phyloP scores from a whole-genome alignment of 768 basidiomycete species.

The Gloeopeniophorella convolvens region DNA sequence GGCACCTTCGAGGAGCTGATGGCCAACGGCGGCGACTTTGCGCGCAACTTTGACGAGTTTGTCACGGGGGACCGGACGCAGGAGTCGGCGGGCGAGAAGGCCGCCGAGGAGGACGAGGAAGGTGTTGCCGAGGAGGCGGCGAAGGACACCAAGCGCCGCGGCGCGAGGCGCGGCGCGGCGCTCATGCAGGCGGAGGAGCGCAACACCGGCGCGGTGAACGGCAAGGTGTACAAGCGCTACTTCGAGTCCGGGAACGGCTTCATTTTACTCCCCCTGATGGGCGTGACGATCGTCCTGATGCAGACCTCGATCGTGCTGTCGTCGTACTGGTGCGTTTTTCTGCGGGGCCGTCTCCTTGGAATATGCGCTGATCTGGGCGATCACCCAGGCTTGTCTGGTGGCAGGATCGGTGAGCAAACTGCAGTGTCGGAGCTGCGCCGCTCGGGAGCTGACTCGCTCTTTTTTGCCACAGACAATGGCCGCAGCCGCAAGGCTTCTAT shows the following conservation, averaged over 20 bases:
- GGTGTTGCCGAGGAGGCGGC: slow-evolving; percentile 32
- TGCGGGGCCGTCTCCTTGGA: slow-evolving; percentile 3
- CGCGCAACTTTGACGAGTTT: slow-evolving; percentile 43
- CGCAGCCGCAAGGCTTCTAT: slow-evolving; percentile 59
- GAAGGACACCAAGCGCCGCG: slow-evolving; percentile 30
- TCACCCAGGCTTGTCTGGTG: slow-evolving; percentile 70
- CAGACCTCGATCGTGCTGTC: slow-evolving; percentile 69
- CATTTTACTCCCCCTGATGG: slow-evolving; percentile 57
- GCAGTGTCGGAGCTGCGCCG: too few relatives aligned
- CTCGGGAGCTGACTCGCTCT: too few relatives aligned
- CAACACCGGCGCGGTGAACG: slow-evolving; percentile 63
- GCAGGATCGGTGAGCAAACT: slow-evolving; percentile 67
- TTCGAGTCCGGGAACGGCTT: slow-evolving; percentile 61
- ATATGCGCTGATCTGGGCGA: too few relatives aligned
- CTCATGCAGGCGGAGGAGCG: slow-evolving; percentile 85
- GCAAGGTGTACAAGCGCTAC: slow-evolving; percentile 53
- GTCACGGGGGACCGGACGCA: slow-evolving; percentile 51
- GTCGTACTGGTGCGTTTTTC: slow-evolving; percentile 57
- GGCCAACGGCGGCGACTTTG: slow-evolving; percentile 55
- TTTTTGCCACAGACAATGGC: slow-evolving; percentile 44
- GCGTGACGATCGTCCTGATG: slow-evolving; percentile 53
- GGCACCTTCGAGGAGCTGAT: slow-evolving; percentile 77
- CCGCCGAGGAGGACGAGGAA: slow-evolving; percentile 31
- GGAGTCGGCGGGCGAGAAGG: slow-evolving; percentile 40
- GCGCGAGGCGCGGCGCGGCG: slow-evolving; percentile 37